Conservation (phyloP, 2,329 filamentous ascomycete species). For the Fusarium pseudoanthophilum region DNA sequence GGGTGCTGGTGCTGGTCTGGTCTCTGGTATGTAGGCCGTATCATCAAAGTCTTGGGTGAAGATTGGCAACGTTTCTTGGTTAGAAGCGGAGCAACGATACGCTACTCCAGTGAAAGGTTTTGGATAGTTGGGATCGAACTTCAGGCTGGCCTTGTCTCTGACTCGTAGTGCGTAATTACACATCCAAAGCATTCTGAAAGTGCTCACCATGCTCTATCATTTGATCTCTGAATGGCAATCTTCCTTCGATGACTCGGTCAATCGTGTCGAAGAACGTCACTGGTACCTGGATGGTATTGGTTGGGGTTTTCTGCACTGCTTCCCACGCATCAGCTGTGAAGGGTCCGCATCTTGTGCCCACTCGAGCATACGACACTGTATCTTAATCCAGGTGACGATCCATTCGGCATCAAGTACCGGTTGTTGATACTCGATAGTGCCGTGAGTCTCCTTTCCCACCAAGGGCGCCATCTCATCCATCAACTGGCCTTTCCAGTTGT, state of each 20-base stretch:
- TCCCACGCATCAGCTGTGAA: background rate
- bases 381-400: constrained; percentile 44
- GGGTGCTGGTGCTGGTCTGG: background rate
- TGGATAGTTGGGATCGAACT: background rate
- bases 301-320: background rate
- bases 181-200: too few relatives aligned
- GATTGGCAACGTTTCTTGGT: background rate
- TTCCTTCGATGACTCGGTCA: too few relatives aligned
- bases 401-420: constrained; percentile 50
- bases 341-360: too few relatives aligned
- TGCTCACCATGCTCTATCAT: too few relatives aligned
- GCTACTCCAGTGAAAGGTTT: background rate
- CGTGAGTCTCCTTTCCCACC: background rate
- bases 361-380: too few relatives aligned
- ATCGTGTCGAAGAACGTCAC: too few relatives aligned
- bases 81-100: background rate
- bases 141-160: background rate
- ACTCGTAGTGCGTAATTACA: background rate
- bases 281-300: too few relatives aligned
- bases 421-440: constrained; percentile 52
- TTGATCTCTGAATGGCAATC: too few relatives aligned
- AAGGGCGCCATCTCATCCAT: background rate
- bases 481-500: constrained; percentile 40
- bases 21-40: background rate
- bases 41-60: background rate